Evolutionary conservation across 768 basidiomycete genomes (phyloP), one percentile per base, ranked within the genome.

Genomic region (Tylopilus sp.): DNA sequence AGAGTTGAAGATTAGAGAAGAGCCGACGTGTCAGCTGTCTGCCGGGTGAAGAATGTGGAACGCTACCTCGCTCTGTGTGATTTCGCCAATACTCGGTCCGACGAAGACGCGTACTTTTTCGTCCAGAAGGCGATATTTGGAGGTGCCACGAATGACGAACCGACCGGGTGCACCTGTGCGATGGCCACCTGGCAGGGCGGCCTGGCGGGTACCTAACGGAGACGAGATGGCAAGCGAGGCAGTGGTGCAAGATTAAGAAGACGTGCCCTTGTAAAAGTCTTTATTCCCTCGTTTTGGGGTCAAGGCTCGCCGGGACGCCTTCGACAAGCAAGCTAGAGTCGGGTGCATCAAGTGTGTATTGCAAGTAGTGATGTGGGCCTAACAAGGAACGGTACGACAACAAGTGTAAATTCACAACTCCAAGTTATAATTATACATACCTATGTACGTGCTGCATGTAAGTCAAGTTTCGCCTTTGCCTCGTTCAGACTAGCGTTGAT

Each of bases 191-290:
- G 91, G 90, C 25, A 93, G 81, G 51, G 74, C 78, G 0, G 93
- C 86, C 66, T 92, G 91, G 35, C 93, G 74, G 20, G 86, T 94
- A 33, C 92, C 91, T 93, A 28, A 22, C 45, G 2, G 4, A 9
- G 23, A 20, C 22, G 12, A 11, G 15, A 20, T 12, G 44, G 52
- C 30, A 40, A n/a, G 18, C 13, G n/a, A 5, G 25, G 8, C 7
- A 26, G 51, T 15, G 10, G 41, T 25, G 4, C 49, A n/a, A 1
- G 42, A 44, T 15, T 35, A 15, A 18, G 17, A 36, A 33, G 8
- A 44, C 71, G n/a, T 7, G 88, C 95, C 95, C 71, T 98, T 98
- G 78, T 97, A 98, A 67, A 78, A 98, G 65, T 99, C 92, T 63
- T 98, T 98, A 74, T 97, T 97, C 15, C 82, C 95, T 42, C 84